Base-by-base conservation (phyloP, 192 early-diverging fungal species). In the Gigaspora rosea region DNA sequence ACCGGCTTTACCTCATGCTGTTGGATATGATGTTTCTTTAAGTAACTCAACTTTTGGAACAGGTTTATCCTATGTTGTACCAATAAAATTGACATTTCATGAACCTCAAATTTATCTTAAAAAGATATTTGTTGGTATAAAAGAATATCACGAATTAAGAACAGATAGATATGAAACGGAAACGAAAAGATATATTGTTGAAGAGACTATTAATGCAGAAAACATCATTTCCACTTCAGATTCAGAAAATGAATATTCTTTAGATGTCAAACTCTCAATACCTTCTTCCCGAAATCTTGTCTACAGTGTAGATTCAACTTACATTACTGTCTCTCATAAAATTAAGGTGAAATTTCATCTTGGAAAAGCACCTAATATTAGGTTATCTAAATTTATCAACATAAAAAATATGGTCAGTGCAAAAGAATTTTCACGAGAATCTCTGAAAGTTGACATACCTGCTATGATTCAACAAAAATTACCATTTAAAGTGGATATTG, bases 71-170 rank as follows among this genome's bases (percentile, higher is more conserved):
- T 12, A 50, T 22, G n/a, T 51, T 48, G 18, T 70, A 22, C 68
- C 68, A 22, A 20, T 70, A 48, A 70, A 70, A 16, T 70, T 70
- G 36, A 33, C 0, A 22, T 70, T 70, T 33, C 32, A 50, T 18
- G 49, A 70, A 70, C 49, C 68, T 27, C 49, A 33, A 32, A 22
- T 70, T 5, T 70, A 70, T 12, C 27, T 70, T 4, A 70, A 70
- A 16, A 70, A 51, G 20, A 51, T 70, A 32, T 27, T 51, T n/a
- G 68, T 70, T 18, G 68, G 47, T 50, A 22, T 70, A 15, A 70
- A 70, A 70, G 68, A 70, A 70, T 70, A 70, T 70, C 68, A 51
- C 8, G 68, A 70, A 70, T 51, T 70, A 6, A 20, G 68, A 70
- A 12, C 46, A 51, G 48, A 51, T 2, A 51, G 50, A 32, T 51